These are phyloP conservation scores for Malbranchea zuffiana DNA, from an alignment of 2,329 filamentous ascomycete genomes.

Conservation along the genomic window DNA sequence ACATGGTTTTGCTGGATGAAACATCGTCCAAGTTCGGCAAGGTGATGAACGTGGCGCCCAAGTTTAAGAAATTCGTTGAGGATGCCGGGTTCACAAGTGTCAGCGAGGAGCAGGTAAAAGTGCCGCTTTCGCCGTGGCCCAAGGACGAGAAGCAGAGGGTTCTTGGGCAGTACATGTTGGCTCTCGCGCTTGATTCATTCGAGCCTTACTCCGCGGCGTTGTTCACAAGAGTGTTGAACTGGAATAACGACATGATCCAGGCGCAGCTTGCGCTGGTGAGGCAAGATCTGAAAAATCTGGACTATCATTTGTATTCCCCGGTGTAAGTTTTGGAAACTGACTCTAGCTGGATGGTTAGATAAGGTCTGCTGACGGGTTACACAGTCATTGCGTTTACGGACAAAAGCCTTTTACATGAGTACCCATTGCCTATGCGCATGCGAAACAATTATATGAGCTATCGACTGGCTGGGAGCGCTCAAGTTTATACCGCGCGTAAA, in stretches of 20 bases:
- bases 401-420: conserved; percentile 12
- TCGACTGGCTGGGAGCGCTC: too few relatives aligned
- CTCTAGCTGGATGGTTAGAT: too few relatives aligned
- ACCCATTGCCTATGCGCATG: too few relatives aligned
- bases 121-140: conserved; percentile 31
- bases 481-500: too few relatives aligned
- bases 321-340: conserved; percentile 4
- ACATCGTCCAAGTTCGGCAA: conserved; percentile 20
- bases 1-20: conserved; percentile 15
- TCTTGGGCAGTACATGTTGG: conserved; percentile 15
- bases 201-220: conserved; percentile 19
- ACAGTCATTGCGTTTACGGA: conserved; percentile 12
- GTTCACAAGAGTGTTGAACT: conserved; percentile 19
- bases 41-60: conserved; percentile 20
- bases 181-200: conserved; percentile 19
- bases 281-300: conserved; percentile 12
- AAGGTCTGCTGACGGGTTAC: not conserved
- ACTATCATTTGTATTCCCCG: conserved; percentile 10
- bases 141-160: conserved; percentile 12
- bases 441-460: too few relatives aligned
- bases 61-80: conserved; percentile 32
- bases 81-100: conserved; percentile 44
- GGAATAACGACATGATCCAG: conserved; percentile 15
- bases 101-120: conserved; percentile 21
- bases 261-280: conserved; percentile 12